These are phyloP conservation scores for Pontederia crassipes DNA, from an alignment of 176 grass and related monocot genomes.

Conservation along the genomic window DNA sequence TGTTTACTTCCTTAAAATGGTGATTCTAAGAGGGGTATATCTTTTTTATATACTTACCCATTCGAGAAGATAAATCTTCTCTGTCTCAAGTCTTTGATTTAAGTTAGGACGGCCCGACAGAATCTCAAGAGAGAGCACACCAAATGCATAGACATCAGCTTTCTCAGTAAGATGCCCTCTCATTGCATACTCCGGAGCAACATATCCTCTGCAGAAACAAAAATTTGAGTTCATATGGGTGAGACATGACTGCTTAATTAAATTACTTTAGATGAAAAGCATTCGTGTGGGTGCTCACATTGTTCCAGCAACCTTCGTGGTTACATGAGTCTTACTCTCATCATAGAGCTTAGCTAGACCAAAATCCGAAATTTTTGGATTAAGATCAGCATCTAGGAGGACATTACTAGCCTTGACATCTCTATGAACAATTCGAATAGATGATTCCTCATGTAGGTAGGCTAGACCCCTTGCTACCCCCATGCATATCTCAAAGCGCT, in stretches of 20 bases:
- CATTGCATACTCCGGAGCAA: conserved; percentile 33
- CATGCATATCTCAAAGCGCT: conserved; percentile 35
- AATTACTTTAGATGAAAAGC: neutral
- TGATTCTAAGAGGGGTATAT: too few relatives aligned
- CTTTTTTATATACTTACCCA: too few relatives aligned
- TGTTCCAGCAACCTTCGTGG: conserved; percentile 39
- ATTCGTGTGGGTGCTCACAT: conserved; percentile 15
- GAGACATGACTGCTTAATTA: neutral
- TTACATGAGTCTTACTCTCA: conserved; percentile 39
- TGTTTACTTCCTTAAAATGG: too few relatives aligned
- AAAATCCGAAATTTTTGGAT: conserved; percentile 51
- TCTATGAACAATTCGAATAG: conserved; percentile 28
- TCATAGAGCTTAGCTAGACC: conserved; percentile 42
- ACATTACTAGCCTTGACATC: conserved; percentile 25
- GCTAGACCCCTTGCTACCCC: conserved; percentile 32
- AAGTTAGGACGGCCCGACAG: conserved; percentile 27
- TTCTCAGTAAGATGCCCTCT: conserved; percentile 28
- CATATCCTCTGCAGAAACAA: conserved; percentile 23
- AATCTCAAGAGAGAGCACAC: conserved; percentile 26
- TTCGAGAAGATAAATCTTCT: too few relatives aligned
- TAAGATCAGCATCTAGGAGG: conserved; percentile 32
- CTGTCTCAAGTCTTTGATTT: conserved; percentile 5
- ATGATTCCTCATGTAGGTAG: conserved; percentile 34
- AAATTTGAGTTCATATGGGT: too few relatives aligned
- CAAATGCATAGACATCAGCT: conserved; percentile 25